phyloP scores from a whole-genome alignment of 495 filamentous ascomycete genomes.

The Xylaria curta region DNA sequence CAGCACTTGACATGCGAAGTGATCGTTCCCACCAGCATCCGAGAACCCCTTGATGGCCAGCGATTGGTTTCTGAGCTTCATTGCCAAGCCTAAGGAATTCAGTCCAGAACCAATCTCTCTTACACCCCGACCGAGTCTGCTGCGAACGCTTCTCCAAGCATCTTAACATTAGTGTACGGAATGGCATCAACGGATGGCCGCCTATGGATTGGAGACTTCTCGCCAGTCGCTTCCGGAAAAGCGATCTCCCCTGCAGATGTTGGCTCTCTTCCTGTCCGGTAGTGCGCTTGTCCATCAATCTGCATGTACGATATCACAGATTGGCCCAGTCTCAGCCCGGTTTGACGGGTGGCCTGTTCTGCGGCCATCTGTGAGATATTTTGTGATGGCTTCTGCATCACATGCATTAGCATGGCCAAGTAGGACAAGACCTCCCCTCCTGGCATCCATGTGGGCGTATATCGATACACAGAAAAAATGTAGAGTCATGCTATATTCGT shows the following conservation, averaged over 20 bases:
- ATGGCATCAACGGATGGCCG: background rate
- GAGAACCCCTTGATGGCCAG: background rate
- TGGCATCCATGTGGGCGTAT: background rate
- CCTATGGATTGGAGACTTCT: background rate
- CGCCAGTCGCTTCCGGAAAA: slow-evolving; percentile 7
- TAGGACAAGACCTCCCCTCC: background rate
- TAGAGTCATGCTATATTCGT: background rate
- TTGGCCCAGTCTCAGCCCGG: slow-evolving; percentile 21
- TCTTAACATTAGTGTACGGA: background rate
- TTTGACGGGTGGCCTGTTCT: slow-evolving; percentile 23
- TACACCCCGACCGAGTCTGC: background rate
- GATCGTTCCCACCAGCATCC: slow-evolving; percentile 9
- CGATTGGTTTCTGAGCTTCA: slow-evolving; percentile 20
- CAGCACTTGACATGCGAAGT: slow-evolving; percentile 20
- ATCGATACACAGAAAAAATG: background rate
- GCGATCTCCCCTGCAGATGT: slow-evolving; percentile 17
- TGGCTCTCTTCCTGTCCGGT: slow-evolving; percentile 4
- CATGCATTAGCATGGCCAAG: slow-evolving; percentile 4
- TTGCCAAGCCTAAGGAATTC: slow-evolving; percentile 4
- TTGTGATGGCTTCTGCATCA: slow-evolving; percentile 21
- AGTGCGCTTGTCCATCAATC: slow-evolving; percentile 10
- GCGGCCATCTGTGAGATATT: slow-evolving; percentile 23
- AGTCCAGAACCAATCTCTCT: background rate
- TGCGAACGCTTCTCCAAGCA: background rate
- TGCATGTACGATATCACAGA: slow-evolving; percentile 14